Conservation (phyloP, 495 filamentous ascomycete species). For the Alectoria sarmentosa region DNA sequence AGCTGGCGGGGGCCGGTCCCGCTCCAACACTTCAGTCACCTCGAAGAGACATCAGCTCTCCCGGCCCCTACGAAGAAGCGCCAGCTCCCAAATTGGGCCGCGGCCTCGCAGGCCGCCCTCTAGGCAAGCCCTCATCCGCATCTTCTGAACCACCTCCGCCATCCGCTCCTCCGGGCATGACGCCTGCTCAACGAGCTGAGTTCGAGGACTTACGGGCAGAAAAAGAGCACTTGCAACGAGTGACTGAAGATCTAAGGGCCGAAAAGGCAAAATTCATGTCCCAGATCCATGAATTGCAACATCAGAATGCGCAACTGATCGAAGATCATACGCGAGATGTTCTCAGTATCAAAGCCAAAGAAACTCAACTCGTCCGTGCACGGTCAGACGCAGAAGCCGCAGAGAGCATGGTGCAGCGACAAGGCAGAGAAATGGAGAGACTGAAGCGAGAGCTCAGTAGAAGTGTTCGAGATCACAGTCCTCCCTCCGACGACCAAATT, state of each 20-base stretch:
- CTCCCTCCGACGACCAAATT: constrained; percentile 34
- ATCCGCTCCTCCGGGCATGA: constrained; percentile 44
- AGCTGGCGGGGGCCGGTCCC: constrained; percentile 51
- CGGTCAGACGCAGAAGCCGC: constrained; percentile 83
- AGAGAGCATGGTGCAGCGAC: constrained; percentile 72
- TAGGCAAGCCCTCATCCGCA: constrained; percentile 61
- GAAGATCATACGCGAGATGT: constrained; percentile 96
- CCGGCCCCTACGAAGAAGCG: constrained; percentile 50
- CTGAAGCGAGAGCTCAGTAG: constrained; percentile 67
- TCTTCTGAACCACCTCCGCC: constrained; percentile 27
- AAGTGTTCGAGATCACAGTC: constrained; percentile 23
- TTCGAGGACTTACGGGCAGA: constrained; percentile 80
- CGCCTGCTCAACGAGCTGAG: constrained; percentile 74
- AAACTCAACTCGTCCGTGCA: constrained; percentile 90
- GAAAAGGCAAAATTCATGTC: constrained; percentile 68
- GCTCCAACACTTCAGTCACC: constrained; percentile 50
- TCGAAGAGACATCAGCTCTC: constrained; percentile 48
- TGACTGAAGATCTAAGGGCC: constrained; percentile 66
- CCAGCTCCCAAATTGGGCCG: constrained; percentile 64
- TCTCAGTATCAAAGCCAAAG: constrained; percentile 93
- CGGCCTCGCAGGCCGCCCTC: constrained; percentile 75
- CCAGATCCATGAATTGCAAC: constrained; percentile 80
- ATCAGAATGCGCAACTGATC: constrained; percentile 92
- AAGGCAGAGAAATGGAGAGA: constrained; percentile 83
- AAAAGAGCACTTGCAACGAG: constrained; percentile 65